Percentiles rank a stretch among this genome's conserved stretches.
Conservation (phyloP, 352 stramenopile species). For the Globisporangium solare region DNA sequence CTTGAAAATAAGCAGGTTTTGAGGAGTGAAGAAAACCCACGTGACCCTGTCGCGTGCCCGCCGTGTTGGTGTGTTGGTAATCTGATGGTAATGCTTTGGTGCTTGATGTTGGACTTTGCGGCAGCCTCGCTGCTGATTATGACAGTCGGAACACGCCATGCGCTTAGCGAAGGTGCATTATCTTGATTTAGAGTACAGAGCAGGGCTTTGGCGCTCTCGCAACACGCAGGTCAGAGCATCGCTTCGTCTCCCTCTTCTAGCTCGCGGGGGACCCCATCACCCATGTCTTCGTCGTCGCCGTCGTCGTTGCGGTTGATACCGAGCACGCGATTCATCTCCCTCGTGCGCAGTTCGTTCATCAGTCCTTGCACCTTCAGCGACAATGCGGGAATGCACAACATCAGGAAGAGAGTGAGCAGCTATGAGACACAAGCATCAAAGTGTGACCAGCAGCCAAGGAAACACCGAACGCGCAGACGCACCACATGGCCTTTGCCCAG, state of each 20-base stretch:
- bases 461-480: background rate
- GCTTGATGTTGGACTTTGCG: background rate
- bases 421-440: background rate
- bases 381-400: background rate
- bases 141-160: background rate
- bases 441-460: background rate
- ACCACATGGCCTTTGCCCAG: constrained; percentile 49
- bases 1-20: too few relatives aligned
- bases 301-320: constrained; percentile 14
- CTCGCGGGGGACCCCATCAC: constrained; percentile 5
- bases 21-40: background rate
- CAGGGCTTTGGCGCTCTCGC: too few relatives aligned
- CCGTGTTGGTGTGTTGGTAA: background rate
- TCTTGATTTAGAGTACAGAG: background rate
- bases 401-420: too few relatives aligned
- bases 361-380: constrained; percentile 45
- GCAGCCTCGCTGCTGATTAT: background rate
- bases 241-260: constrained; percentile 28
- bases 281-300: constrained; percentile 5
- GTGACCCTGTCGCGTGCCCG: constrained; percentile 3
- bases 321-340: constrained; percentile 41
- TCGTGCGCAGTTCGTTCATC: constrained; percentile 50
- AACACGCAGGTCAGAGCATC: constrained; percentile 24
- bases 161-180: background rate
- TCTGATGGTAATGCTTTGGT: too few relatives aligned